phyloP scores from a whole-genome alignment of 108 stramenopile genomes.

The Nitzschia sp. region DNA sequence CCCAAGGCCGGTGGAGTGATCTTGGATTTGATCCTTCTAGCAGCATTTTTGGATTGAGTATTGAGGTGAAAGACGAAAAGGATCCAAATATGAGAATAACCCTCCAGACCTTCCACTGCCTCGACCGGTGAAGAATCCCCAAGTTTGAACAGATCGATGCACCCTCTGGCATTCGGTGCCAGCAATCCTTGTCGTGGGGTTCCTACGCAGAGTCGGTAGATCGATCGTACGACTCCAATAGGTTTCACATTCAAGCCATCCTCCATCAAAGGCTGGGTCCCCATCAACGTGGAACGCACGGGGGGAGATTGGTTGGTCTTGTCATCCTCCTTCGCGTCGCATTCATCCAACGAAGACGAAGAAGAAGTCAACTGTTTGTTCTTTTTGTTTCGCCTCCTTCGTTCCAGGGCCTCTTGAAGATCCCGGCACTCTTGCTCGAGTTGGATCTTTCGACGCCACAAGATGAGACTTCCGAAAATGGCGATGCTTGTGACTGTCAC shows the following conservation, averaged over 20 bases:
- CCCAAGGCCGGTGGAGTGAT: constrained; percentile 85
- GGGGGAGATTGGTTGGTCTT: no score
- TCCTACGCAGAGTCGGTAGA: constrained; percentile 87
- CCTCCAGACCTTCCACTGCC: constrained; percentile 63
- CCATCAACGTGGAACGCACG: background rate
- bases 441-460: constrained; percentile 1
- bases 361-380: background rate
- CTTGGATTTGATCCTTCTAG: constrained; percentile 64
- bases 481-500: constrained; percentile 5
- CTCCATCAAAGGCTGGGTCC: background rate
- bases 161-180: constrained; percentile 73
- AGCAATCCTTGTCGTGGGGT: constrained; percentile 91
- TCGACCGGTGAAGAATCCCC: constrained; percentile 39
- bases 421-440: constrained; percentile 11
- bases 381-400: background rate
- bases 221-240: constrained; percentile 71
- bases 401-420: background rate
- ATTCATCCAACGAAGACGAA: background rate
- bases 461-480: background rate
- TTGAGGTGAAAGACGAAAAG: constrained; percentile 97
- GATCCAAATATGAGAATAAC: constrained; percentile 93
- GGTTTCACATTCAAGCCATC: constrained; percentile 43
- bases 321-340: no score
- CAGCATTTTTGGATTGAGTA: constrained; percentile 59
- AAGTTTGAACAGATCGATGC: constrained; percentile 56